Evolutionary conservation across 352 stramenopile genomes (phyloP).

Genomic region (Pythium scleroteichum): DNA sequence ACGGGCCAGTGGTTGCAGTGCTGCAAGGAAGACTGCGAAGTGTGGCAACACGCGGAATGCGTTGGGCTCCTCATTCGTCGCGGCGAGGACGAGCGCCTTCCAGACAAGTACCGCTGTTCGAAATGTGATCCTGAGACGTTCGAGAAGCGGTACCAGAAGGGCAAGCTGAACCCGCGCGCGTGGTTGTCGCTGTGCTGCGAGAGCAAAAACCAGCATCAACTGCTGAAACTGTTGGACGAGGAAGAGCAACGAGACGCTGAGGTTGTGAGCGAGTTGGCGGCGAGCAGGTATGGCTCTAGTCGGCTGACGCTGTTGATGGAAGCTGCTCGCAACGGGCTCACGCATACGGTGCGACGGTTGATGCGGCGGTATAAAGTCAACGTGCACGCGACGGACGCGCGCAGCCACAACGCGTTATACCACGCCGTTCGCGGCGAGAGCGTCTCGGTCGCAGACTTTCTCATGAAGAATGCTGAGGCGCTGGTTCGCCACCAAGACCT

Average conservation of each 20-base stretch:
- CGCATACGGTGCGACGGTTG: constrained; percentile 41
- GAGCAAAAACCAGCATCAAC: constrained; percentile 49
- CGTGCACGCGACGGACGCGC: constrained; percentile 46
- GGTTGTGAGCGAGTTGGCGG: neutral
- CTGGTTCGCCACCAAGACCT: constrained; percentile 58
- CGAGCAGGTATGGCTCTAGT: neutral
- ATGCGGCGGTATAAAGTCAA: constrained; percentile 45
- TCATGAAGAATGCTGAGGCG: constrained; percentile 44
- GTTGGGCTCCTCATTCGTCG: constrained; percentile 44
- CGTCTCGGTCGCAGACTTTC: constrained; percentile 31
- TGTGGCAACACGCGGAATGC: constrained; percentile 77
- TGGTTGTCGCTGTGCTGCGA: constrained; percentile 77
- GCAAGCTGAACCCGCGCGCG: constrained; percentile 35
- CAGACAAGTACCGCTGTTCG: constrained; percentile 43
- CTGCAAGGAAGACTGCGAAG: constrained; percentile 54
- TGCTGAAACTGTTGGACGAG: constrained; percentile 47
- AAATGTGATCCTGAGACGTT: constrained; percentile 48
- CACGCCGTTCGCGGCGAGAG: constrained; percentile 49
- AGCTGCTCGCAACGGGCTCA: constrained; percentile 40
- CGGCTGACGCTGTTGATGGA: constrained; percentile 55
- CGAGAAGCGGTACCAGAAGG: constrained; percentile 27
- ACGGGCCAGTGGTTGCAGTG: constrained; percentile 71
- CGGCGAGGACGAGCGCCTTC: neutral
- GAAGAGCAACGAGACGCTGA: constrained; percentile 13
- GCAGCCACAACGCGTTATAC: constrained; percentile 57